These are phyloP conservation scores for Cicer arietinum DNA, from an alignment of 306 rosid species.

Conservation along the genomic window DNA sequence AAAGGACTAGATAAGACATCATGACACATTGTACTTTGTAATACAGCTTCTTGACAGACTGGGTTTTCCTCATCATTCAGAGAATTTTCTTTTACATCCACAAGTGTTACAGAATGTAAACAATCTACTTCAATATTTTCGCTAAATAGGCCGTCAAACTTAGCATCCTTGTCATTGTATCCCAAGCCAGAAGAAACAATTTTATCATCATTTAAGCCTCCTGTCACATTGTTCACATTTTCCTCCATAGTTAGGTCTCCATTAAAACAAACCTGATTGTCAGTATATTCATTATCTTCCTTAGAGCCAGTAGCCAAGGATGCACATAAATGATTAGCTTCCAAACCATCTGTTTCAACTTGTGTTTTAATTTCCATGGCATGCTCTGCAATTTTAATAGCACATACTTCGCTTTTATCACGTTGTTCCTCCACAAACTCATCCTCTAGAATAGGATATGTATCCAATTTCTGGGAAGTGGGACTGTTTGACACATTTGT, in stretches of 20 bases:
- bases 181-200: conserved; percentile 50
- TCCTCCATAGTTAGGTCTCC: conserved; percentile 53
- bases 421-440: conserved; percentile 43
- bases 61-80: conserved; percentile 55
- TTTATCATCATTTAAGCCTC: conserved; percentile 57
- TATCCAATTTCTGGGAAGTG: conserved; percentile 52
- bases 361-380: conserved; percentile 51
- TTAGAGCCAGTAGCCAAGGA: conserved; percentile 49
- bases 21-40: conserved; percentile 46
- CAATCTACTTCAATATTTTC: conserved; percentile 54
- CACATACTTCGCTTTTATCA: conserved; percentile 48
- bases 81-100: conserved; percentile 56
- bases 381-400: conserved; percentile 47
- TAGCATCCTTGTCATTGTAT: conserved; percentile 59
- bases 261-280: conserved; percentile 48
- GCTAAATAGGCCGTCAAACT: conserved; percentile 44
- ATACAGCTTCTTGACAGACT: conserved; percentile 56
- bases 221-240: conserved; percentile 49
- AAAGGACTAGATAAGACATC: conserved; percentile 56
- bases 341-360: conserved; percentile 51
- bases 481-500: conserved; percentile 52
- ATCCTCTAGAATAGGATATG: conserved; percentile 54
- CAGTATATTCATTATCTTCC: conserved; percentile 54
- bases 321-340: conserved; percentile 45
- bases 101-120: conserved; percentile 48